Percentiles rank a stretch among this genome's conserved stretches.
Evolutionary conservation across 23 red algal genomes (phyloP).

Genomic region (Cyanidioschyzon merolae): DNA sequence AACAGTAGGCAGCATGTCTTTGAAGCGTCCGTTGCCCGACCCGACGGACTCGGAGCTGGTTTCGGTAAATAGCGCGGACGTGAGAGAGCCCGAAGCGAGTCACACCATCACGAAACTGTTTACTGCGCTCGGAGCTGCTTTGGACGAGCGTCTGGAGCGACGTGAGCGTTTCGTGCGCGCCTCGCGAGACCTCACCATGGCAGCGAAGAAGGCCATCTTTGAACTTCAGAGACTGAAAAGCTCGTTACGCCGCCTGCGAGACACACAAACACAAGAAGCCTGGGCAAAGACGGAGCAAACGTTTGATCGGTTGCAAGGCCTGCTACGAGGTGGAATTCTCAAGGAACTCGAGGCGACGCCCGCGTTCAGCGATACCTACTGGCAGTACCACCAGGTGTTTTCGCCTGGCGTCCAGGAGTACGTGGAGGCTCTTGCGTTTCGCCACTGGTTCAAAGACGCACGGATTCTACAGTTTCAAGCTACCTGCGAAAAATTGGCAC

Average conservation of each 20-base stretch:
- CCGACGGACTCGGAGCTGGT: too few species aligned
- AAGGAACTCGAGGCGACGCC: constrained; percentile 28
- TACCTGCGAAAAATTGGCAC: constrained; percentile 22
- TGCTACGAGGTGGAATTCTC: constrained; percentile 28
- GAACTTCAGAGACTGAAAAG: constrained; percentile 16
- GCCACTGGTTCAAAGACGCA: constrained; percentile 21
- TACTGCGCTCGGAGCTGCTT: neutral
- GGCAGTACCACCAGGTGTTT: constrained; percentile 39
- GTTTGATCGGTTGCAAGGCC: neutral
- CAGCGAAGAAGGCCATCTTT: constrained; percentile 71
- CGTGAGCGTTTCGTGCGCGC: constrained; percentile 81
- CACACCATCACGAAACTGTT: neutral
- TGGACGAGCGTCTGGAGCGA: constrained; percentile 30
- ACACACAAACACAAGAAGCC: neutral
- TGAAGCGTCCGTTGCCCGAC: too few species aligned
- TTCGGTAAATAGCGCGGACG: too few species aligned
- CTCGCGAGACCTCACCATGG: constrained; percentile 52
- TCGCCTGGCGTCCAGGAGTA: constrained; percentile 79
- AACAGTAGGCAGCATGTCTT: too few species aligned
- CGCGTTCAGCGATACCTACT: constrained; percentile 3
- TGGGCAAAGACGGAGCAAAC: neutral
- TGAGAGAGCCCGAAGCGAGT: neutral
- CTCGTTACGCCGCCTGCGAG: constrained; percentile 7
- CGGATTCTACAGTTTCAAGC: constrained; percentile 19
- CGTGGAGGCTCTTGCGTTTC: constrained; percentile 47